phyloP scores from a whole-genome alignment of 441 rosid genomes.

The Jatropha multifida region DNA sequence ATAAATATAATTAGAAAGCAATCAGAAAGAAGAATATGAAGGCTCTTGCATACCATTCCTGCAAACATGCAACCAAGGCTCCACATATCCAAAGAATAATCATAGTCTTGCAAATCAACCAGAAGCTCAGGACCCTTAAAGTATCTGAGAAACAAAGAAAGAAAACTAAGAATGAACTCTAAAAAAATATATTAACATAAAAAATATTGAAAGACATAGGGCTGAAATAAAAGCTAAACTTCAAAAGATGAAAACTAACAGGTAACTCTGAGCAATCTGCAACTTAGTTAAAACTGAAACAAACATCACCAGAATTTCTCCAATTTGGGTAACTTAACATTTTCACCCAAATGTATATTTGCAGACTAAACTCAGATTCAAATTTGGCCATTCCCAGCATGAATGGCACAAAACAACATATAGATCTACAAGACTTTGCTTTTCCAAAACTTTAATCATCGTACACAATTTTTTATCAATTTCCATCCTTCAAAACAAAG shows the following conservation, averaged over 20 bases:
- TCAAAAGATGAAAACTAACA: neutral
- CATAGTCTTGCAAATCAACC: slow-evolving; percentile 93
- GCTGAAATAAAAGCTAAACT: neutral
- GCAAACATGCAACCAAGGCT: slow-evolving; percentile 99
- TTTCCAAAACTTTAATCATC: neutral
- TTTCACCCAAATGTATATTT: slow-evolving; percentile 3
- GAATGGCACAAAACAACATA: neutral
- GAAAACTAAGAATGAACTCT: slow-evolving; percentile 14
- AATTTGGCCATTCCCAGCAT: neutral
- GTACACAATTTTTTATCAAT: neutral
- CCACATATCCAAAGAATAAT: slow-evolving; percentile 97
- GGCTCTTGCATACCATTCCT: slow-evolving; percentile 73
- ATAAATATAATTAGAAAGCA: neutral
- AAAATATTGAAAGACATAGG: neutral
- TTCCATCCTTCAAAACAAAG: neutral
- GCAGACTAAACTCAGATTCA: neutral
- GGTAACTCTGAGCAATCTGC: neutral
- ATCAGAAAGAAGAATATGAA: neutral
- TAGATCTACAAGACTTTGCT: too few species aligned
- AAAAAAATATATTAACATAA: slow-evolving; percentile 12
- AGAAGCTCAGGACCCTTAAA: slow-evolving; percentile 97
- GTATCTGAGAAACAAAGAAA: slow-evolving; percentile 49
- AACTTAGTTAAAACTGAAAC: neutral
- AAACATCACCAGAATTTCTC: neutral
- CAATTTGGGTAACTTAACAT: neutral